A percentile compares a stretch with the other conserved stretches of the same genome.
These are phyloP conservation scores for Colletotrichum chlorophyti DNA, from an alignment of 2,329 filamentous ascomycete genomes.

Conservation along the genomic window DNA sequence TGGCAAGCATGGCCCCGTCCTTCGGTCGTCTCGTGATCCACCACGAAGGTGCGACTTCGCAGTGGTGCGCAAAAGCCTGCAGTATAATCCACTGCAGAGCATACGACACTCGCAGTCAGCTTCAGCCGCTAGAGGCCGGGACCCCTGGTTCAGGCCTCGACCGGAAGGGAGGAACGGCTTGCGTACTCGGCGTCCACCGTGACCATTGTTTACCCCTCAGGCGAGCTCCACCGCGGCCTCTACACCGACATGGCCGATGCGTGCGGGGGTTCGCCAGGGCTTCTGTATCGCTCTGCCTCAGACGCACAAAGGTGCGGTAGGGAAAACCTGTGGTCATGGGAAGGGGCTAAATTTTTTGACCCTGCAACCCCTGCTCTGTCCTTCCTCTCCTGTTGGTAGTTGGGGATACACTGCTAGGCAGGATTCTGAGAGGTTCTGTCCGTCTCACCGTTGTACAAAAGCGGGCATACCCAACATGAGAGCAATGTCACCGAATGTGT, in stretches of 20 bases:
- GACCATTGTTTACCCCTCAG: conserved; percentile 21
- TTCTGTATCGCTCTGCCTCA: conserved; percentile 11
- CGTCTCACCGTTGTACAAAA: neutral
- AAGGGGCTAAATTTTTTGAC: neutral
- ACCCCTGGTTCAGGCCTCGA: neutral
- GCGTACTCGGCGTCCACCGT: conserved; percentile 9
- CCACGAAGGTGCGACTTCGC: conserved; percentile 2
- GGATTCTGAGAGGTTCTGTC: neutral
- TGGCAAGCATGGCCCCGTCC: neutral
- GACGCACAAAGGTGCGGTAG: neutral
- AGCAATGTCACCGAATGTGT: neutral
- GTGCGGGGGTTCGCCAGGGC: conserved; percentile 24
- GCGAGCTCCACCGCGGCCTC: conserved; percentile 18
- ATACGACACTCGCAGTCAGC: too few relatives aligned
- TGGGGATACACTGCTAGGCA: neutral
- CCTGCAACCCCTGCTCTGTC: neutral
- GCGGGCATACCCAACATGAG: neutral
- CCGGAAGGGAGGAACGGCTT: conserved; percentile 23
- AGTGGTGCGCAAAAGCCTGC: conserved; percentile 5
- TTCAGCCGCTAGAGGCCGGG: conserved; percentile 3
- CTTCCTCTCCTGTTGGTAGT: neutral
- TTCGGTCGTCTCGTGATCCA: conserved; percentile 3
- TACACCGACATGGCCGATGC: conserved; percentile 21
- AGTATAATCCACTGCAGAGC: neutral
- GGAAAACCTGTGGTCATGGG: conserved; percentile 20